Base-by-base conservation (phyloP, 2,329 filamentous ascomycete species). In the Emmonsia crescens region DNA sequence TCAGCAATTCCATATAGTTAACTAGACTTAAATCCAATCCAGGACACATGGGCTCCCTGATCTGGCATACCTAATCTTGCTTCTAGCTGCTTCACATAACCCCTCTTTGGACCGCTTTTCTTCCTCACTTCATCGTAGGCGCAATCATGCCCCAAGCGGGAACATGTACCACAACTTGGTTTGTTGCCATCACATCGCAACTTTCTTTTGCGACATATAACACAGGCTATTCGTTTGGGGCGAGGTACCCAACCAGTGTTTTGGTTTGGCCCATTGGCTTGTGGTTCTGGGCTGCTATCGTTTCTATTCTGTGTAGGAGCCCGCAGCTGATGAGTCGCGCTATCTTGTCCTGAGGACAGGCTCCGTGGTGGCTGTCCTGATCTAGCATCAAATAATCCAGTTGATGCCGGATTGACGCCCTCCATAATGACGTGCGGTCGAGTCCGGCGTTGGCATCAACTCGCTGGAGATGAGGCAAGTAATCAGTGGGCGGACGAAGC, bases 31-130 rank as follows among this genome's bases (percentile, higher is more conserved):
- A 27, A 57, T 16, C 44, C n/a, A 5, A 52, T 55, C 42, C 55
- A 57, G 54, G 54, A 60, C n/a, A 49, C 29, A 54, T 29, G 21
- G 12, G 19, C n/a, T 33, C 16, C 19, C 9, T 3, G 40, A 55
- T 24, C n/a, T 27, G 52, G 31, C 57, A 78, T 81, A 96, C 91
- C 92, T 71, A 99, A 78, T 73, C 94, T 85, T 73, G 95, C 92
- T 76, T 97, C 94, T 68, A 97, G 77, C 63, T 91, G 88, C 79
- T 96, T 96, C 64, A 96, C 92, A 73, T 96, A 96, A 68, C 92
- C 92, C 72, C 92, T 83, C 79, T 96, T 96, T 2, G 92, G 92
- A 2, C 92, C 92, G 73, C 91, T 96, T 83, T 96, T 96, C 77
- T 91, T 89, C 72, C 92, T 85, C 68, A 93, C 88, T 77, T 96